These are phyloP conservation scores for Cyclotella baltica DNA, from an alignment of 108 stramenopile species.

Conservation along the genomic window DNA sequence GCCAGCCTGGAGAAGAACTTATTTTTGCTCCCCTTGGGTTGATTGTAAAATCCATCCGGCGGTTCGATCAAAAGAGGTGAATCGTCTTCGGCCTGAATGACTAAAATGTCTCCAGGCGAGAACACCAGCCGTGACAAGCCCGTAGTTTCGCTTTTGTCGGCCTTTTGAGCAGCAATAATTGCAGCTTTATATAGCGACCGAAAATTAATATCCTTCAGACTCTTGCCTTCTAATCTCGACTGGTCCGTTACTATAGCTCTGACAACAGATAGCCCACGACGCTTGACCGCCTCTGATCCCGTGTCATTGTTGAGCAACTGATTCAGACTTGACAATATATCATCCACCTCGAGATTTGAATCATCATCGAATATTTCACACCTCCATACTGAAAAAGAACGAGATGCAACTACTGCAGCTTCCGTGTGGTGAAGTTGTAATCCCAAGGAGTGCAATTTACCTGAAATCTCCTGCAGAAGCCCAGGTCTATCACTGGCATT, in stretches of 20 bases:
- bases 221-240: slow-evolving; percentile 69
- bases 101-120: slow-evolving; percentile 69
- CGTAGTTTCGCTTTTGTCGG: slow-evolving; percentile 50
- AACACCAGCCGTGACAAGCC: slow-evolving; percentile 54
- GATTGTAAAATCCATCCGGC: slow-evolving; percentile 33
- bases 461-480: slow-evolving; percentile 76
- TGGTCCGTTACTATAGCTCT: slow-evolving; percentile 62
- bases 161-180: slow-evolving; percentile 73
- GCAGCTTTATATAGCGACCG: slow-evolving; percentile 71
- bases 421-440: slow-evolving; percentile 79
- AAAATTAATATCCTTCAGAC: slow-evolving; percentile 63
- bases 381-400: slow-evolving; percentile 86
- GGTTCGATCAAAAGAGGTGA: slow-evolving; percentile 72
- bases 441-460: slow-evolving; percentile 59
- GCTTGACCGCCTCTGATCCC: slow-evolving; percentile 62
- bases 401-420: slow-evolving; percentile 66
- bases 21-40: neutral
- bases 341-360: slow-evolving; percentile 62
- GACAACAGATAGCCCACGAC: slow-evolving; percentile 73
- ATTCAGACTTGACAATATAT: slow-evolving; percentile 70
- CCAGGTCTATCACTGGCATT: slow-evolving; percentile 59
- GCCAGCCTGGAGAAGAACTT: slow-evolving; percentile 6
- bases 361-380: slow-evolving; percentile 63
- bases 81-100: slow-evolving; percentile 75
- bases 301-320: slow-evolving; percentile 56